Conservation (phyloP, 257 asterid species). For the Scutellaria galericulata region DNA sequence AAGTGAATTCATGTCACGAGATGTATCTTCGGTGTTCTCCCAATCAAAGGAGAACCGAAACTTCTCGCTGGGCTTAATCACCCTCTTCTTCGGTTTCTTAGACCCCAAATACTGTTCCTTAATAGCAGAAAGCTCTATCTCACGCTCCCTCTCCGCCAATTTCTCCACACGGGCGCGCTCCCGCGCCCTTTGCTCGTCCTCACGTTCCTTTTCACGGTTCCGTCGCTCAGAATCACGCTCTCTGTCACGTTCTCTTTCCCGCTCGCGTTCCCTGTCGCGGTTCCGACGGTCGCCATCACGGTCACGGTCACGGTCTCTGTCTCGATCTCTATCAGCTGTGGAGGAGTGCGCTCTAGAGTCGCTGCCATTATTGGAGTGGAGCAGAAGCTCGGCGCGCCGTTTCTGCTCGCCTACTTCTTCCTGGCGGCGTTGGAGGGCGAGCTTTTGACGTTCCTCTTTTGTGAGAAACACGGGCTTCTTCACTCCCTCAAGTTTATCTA, state of each 20-base stretch:
- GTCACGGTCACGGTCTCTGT: slow-evolving; percentile 45
- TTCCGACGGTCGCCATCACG: slow-evolving; percentile 47
- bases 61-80: slow-evolving; percentile 59
- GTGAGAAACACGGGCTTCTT: slow-evolving; percentile 77
- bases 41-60: slow-evolving; percentile 61
- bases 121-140: slow-evolving; percentile 55
- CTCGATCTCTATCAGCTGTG: slow-evolving; percentile 44
- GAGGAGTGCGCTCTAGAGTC: slow-evolving; percentile 41
- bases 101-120: slow-evolving; percentile 61
- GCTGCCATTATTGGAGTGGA: slow-evolving; percentile 32
- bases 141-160: slow-evolving; percentile 57
- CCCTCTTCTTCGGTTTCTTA: slow-evolving; percentile 61
- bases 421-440: slow-evolving; percentile 69
- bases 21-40: slow-evolving; percentile 70
- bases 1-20: slow-evolving; percentile 58
- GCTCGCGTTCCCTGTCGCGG: slow-evolving; percentile 41
- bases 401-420: slow-evolving; percentile 63
- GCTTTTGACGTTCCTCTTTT: slow-evolving; percentile 67
- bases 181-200: slow-evolving; percentile 57
- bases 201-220: slow-evolving; percentile 54
- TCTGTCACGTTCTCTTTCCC: slow-evolving; percentile 43
- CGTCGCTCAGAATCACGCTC: slow-evolving; percentile 54
- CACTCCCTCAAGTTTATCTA: slow-evolving; percentile 38
- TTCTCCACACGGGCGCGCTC: slow-evolving; percentile 64
- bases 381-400: slow-evolving; percentile 51